Conservation (phyloP, 2,329 filamentous ascomycete species). For the Sphaerostilbella broomeana region DNA sequence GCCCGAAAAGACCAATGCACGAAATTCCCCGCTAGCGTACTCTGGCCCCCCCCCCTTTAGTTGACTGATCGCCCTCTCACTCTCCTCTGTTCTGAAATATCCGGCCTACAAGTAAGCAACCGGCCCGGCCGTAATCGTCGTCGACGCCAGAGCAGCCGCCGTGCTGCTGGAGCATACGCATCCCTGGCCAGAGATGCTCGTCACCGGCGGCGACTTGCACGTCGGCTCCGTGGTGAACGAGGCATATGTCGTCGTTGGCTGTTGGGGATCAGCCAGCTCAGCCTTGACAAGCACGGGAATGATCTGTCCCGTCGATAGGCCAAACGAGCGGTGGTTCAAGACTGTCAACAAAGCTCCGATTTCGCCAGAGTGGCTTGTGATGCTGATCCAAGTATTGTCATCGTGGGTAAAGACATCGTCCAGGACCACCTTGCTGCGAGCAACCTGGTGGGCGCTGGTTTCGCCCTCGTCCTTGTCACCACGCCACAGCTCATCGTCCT, state of each 20-base stretch:
- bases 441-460: conserved; percentile 41
- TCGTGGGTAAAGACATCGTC: conserved; percentile 52
- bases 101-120: too few species aligned
- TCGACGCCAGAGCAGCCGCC: conserved; percentile 1
- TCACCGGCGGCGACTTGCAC: conserved; percentile 38
- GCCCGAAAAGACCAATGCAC: too few species aligned
- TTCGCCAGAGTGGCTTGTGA: conserved; percentile 55
- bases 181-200: conserved; percentile 34
- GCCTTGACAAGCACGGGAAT: conserved; percentile 62
- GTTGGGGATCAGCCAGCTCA: conserved; percentile 32
- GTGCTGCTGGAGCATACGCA: conserved; percentile 32
- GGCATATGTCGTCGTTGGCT: conserved; percentile 25
- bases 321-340: conserved; percentile 55
- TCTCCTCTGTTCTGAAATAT: too few species aligned
- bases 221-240: conserved; percentile 36
- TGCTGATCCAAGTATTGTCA: conserved; percentile 48
- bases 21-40: too few species aligned
- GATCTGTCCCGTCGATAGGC: conserved; percentile 58
- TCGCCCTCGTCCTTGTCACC: conserved; percentile 36
- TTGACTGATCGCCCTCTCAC: too few species aligned
- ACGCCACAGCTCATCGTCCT: conserved; percentile 44
- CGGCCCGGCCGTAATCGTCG: conserved; percentile 6
- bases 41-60: too few species aligned
- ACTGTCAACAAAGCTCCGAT: conserved; percentile 47
- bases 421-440: conserved; percentile 41